These are phyloP conservation scores for Dianthus caryophyllus DNA, from an alignment of 148 eudicot species.

Conservation along the genomic window DNA sequence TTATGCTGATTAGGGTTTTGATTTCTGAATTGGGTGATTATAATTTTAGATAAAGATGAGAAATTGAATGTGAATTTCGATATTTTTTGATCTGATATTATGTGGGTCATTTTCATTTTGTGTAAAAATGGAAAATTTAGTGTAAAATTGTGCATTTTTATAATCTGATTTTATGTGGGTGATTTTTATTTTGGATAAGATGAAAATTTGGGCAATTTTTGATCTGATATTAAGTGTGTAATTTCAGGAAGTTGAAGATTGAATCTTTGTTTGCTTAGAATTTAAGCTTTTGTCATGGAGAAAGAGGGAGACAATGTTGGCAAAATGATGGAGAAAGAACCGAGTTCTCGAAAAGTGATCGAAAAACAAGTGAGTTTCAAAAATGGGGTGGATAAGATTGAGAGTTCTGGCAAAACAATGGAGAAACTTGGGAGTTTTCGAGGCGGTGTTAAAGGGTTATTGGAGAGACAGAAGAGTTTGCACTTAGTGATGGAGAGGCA, in stretches of 20 bases:
- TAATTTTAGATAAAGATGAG: too few species aligned
- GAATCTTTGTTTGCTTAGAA: slow-evolving; percentile 12
- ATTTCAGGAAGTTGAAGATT: slow-evolving; percentile 11
- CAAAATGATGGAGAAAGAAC: slow-evolving; percentile 26
- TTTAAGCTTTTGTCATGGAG: slow-evolving; percentile 27
- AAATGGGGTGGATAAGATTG: slow-evolving; percentile 32
- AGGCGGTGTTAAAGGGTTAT: slow-evolving; percentile 33
- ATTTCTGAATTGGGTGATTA: too few species aligned
- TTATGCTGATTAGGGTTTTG: too few species aligned
- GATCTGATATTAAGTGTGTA: slow-evolving; percentile 10
- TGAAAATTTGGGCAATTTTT: slow-evolving; percentile 13
- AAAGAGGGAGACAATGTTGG: slow-evolving; percentile 14
- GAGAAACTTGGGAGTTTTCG: slow-evolving; percentile 58
- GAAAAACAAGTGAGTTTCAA: slow-evolving; percentile 35
- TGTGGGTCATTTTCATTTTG: slow-evolving; percentile 15
- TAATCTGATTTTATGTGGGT: slow-evolving; percentile 19
- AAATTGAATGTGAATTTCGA: background rate
- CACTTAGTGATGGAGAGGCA: slow-evolving; percentile 74
- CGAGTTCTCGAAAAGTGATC: slow-evolving; percentile 24
- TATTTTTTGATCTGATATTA: slow-evolving; percentile 8
- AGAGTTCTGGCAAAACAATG: slow-evolving; percentile 32
- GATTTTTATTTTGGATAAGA: slow-evolving; percentile 13
- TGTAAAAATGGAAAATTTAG: too few species aligned
- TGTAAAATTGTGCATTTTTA: too few species aligned
- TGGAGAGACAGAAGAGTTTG: slow-evolving; percentile 72